These are phyloP conservation scores for Tolypocladium amazonense DNA, from an alignment of 2,329 filamentous ascomycete species.

Conservation along the genomic window DNA sequence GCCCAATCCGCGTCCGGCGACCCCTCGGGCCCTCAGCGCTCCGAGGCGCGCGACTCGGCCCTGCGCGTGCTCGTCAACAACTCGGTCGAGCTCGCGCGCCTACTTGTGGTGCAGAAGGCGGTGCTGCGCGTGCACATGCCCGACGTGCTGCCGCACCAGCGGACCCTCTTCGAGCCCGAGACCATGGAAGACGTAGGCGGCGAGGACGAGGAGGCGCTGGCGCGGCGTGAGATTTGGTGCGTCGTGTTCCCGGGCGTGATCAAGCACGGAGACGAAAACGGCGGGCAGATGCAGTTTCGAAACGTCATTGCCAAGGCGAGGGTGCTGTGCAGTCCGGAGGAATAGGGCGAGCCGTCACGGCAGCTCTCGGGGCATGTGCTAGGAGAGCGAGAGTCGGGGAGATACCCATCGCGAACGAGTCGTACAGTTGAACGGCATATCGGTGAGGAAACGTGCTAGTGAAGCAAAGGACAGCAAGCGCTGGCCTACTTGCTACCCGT, in stretches of 20 bases:
- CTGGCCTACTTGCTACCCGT: not conserved
- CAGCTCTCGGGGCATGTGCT: not conserved
- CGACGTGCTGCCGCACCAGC: constrained; percentile 38
- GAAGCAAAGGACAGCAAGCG: not conserved
- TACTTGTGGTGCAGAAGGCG: constrained; percentile 48
- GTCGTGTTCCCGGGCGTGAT: constrained; percentile 54
- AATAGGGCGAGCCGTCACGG: constrained; percentile 1
- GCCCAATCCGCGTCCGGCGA: constrained; percentile 12
- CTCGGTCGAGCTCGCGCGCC: constrained; percentile 44
- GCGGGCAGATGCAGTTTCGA: constrained; percentile 46
- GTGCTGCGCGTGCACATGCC: constrained; percentile 47
- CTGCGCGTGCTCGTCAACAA: constrained; percentile 41
- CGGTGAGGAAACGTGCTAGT: too few species aligned
- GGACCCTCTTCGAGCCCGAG: constrained; percentile 42
- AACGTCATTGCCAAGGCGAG: constrained; percentile 58
- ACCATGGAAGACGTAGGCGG: constrained; percentile 59
- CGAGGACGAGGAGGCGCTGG: constrained; percentile 45
- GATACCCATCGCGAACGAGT: not conserved
- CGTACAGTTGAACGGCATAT: not conserved
- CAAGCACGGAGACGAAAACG: constrained; percentile 55
- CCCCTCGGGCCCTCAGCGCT: constrained; percentile 5
- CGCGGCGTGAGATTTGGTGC: constrained; percentile 44
- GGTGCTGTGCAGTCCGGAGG: constrained; percentile 46
- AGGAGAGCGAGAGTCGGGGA: not conserved
- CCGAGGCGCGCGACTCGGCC: constrained; percentile 37